Evolutionary conservation across 2,329 filamentous ascomycete species (phyloP).

Genomic region (Clathrospora elynae): DNA sequence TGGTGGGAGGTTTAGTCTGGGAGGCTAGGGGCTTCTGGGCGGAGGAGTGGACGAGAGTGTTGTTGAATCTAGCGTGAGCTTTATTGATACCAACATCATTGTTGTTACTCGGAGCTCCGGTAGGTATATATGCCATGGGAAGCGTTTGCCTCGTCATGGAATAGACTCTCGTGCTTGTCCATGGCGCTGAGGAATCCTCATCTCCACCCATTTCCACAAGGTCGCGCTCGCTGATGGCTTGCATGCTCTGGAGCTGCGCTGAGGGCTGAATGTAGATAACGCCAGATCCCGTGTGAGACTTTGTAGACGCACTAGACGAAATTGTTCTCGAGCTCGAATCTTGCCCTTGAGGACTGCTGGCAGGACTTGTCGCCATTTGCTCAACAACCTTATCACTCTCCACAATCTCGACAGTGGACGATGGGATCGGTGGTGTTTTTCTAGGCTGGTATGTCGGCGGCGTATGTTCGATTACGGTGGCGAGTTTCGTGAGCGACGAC

Average conservation of each 20-base stretch:
- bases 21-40: too few relatives aligned
- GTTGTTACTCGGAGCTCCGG: slow-evolving; percentile 11
- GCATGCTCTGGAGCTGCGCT: slow-evolving; percentile 15
- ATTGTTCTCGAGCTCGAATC: slow-evolving; percentile 10
- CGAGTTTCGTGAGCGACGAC: slow-evolving; percentile 1
- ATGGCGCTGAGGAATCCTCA: background rate
- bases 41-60: background rate
- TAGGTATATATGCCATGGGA: background rate
- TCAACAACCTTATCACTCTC: background rate
- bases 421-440: background rate
- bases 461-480: slow-evolving; percentile 1
- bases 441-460: background rate
- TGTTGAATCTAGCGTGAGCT: slow-evolving; percentile 8
- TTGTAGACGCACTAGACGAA: slow-evolving; percentile 6
- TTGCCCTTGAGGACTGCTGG: background rate
- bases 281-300: slow-evolving; percentile 8
- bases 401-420: background rate
- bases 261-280: slow-evolving; percentile 13
- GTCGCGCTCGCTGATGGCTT: slow-evolving; percentile 10
- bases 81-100: background rate
- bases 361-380: background rate
- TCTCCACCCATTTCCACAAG: slow-evolving; percentile 1
- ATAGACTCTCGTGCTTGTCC: background rate
- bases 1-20: slow-evolving; percentile 1
- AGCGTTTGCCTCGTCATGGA: background rate